A percentile compares a stretch with the other conserved stretches of the same genome.
Evolutionary conservation across 805 yeast genomes (phyloP).

Genomic region (Spencermartinsiella europaea): DNA sequence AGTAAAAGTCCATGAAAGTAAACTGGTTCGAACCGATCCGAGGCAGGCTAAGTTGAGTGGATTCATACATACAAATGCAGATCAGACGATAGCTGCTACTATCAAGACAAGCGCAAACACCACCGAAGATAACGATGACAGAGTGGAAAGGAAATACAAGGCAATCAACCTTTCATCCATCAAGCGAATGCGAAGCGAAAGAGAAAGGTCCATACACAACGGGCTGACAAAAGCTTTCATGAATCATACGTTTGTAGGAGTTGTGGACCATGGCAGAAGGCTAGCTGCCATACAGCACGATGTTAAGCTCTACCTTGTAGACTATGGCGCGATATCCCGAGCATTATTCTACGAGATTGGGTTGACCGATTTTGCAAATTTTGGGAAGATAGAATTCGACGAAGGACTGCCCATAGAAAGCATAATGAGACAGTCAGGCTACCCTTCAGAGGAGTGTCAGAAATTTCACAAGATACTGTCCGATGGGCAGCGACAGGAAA

Average conservation of each 20-base stretch:
- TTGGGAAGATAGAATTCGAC: slow-evolving; percentile 47
- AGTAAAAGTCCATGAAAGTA: slow-evolving; percentile 50
- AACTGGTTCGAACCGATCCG: slow-evolving; percentile 67
- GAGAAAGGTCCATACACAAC: slow-evolving; percentile 43
- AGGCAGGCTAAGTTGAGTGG: slow-evolving; percentile 52
- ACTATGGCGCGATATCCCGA: slow-evolving; percentile 62
- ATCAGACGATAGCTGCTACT: not conserved
- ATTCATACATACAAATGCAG: slow-evolving; percentile 17
- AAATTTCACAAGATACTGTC: slow-evolving; percentile 22
- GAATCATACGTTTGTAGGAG: slow-evolving; percentile 70
- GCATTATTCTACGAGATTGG: slow-evolving; percentile 81
- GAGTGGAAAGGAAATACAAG: not conserved
- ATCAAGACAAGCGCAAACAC: too few relatives aligned
- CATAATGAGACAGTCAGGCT: slow-evolving; percentile 22
- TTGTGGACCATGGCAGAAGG: slow-evolving; percentile 66
- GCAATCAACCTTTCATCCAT: slow-evolving; percentile 34
- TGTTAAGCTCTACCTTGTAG: slow-evolving; percentile 69
- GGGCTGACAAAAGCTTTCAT: slow-evolving; percentile 63
- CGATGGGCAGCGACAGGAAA: slow-evolving; percentile 47
- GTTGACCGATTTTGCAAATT: slow-evolving; percentile 72
- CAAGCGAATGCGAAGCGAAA: slow-evolving; percentile 46
- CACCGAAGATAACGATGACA: not conserved
- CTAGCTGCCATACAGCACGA: slow-evolving; percentile 82
- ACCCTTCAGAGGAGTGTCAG: slow-evolving; percentile 2
- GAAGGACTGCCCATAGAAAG: slow-evolving; percentile 30